These are phyloP conservation scores for Escallonia herrerae DNA, from an alignment of 129 eudicot genomes.

Conservation along the genomic window DNA sequence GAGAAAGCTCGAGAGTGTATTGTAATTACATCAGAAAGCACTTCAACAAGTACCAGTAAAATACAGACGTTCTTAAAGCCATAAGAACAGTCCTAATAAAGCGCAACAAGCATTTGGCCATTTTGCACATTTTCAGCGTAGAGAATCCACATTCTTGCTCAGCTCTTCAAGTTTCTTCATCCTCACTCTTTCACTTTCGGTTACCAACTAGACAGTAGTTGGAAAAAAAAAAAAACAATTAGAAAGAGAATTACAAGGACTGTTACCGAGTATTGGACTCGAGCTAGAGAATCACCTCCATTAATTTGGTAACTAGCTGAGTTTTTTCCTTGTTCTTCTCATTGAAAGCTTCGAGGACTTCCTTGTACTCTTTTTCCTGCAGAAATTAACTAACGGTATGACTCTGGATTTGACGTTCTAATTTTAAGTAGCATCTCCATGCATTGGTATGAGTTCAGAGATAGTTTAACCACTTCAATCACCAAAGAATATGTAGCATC, in stretches of 20 bases:
- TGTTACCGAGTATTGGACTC: background rate
- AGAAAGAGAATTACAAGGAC: background rate
- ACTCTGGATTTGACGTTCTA: too few relatives aligned
- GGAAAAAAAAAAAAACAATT: background rate
- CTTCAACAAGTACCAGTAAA: background rate
- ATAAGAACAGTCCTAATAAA: background rate
- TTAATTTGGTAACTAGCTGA: constrained; percentile 61
- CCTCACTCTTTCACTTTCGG: constrained; percentile 79
- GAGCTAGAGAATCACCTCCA: constrained; percentile 51
- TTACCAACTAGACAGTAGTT: constrained; percentile 51
- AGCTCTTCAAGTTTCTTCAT: constrained; percentile 83
- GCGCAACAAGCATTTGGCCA: background rate
- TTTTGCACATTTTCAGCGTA: constrained; percentile 14
- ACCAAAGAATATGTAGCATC: too few relatives aligned
- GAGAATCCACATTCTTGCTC: constrained; percentile 53
- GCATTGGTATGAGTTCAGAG: too few relatives aligned
- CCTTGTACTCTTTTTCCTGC: constrained; percentile 89
- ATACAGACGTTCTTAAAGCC: background rate
- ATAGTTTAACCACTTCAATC: too few relatives aligned
- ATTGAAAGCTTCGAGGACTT: constrained; percentile 67
- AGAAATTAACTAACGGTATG: background rate
- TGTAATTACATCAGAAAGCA: too few relatives aligned
- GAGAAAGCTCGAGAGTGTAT: background rate
- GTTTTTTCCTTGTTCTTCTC: constrained; percentile 89
- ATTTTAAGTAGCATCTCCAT: too few relatives aligned